phyloP scores from a whole-genome alignment of 1,284 basidiomycete genomes.

The Irpex rosettiformis region DNA sequence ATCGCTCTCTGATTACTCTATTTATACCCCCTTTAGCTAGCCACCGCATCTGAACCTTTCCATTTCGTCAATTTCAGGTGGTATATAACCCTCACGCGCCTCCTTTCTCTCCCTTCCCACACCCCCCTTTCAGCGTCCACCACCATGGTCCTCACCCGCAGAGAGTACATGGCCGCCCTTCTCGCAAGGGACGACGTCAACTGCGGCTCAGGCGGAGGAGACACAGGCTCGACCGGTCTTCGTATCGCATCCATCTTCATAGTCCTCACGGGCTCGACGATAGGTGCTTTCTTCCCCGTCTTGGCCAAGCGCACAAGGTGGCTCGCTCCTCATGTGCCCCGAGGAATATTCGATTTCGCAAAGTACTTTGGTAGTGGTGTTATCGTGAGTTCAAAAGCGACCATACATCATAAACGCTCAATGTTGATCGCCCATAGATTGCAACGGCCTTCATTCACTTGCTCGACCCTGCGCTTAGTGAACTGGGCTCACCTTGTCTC shows the following conservation, averaged over 20 bases:
- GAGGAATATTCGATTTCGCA: slow-evolving; percentile 74
- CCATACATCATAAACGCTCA: background rate
- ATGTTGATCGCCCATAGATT: slow-evolving; percentile 49
- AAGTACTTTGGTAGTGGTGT: slow-evolving; percentile 97
- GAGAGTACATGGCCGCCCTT: slow-evolving; percentile 8
- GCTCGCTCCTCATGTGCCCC: slow-evolving; percentile 53
- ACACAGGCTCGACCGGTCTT: slow-evolving; percentile 37
- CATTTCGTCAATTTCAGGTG: background rate
- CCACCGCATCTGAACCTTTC: background rate
- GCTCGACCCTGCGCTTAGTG: slow-evolving; percentile 74
- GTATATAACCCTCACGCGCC: background rate
- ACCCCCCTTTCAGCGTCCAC: background rate
- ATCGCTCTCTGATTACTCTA: background rate
- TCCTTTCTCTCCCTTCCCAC: background rate
- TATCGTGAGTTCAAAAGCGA: slow-evolving; percentile 72
- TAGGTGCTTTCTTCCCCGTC: slow-evolving; percentile 83
- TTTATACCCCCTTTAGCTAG: background rate
- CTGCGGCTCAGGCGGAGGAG: slow-evolving; percentile 14
- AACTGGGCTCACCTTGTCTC: slow-evolving; percentile 74
- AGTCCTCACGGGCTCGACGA: slow-evolving; percentile 65
- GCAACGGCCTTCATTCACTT: slow-evolving; percentile 92
- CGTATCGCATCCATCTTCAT: slow-evolving; percentile 89
- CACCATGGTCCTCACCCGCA: slow-evolving; percentile 8
- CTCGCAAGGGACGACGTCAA: slow-evolving; percentile 5
- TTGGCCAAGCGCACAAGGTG: slow-evolving; percentile 59